Evolutionary conservation across 1,284 basidiomycete genomes (phyloP).

Genomic region (Lignosus rhinocerotis): DNA sequence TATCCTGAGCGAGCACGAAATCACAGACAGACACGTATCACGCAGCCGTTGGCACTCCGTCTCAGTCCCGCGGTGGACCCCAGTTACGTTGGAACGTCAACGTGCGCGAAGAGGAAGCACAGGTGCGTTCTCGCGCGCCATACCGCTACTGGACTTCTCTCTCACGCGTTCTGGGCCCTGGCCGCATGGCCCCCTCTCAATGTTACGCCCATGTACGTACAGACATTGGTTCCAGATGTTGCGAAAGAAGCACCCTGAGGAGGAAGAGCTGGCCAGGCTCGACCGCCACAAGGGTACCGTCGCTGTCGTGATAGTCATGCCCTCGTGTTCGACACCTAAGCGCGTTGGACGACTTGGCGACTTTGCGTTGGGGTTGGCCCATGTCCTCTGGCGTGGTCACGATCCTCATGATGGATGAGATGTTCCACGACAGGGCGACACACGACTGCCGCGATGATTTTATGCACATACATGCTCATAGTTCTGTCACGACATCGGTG

Average conservation of each 20-base stretch:
- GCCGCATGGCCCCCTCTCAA: conserved; percentile 3
- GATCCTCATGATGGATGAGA: not conserved
- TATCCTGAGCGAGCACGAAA: not conserved
- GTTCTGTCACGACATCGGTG: conserved; percentile 2
- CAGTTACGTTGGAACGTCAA: conserved; percentile 5
- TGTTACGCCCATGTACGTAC: not conserved
- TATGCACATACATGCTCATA: not conserved
- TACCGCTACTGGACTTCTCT: not conserved
- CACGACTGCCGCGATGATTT: conserved; percentile 1
- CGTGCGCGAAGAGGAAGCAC: conserved; percentile 11
- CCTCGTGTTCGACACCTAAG: conserved; percentile 3
- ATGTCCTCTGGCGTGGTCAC: conserved; percentile 2
- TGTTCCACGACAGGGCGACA: not conserved
- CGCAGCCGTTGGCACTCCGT: conserved; percentile 21
- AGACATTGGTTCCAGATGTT: conserved; percentile 2
- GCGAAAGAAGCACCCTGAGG: conserved; percentile 1
- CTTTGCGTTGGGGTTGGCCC: conserved; percentile 14
- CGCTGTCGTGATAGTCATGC: conserved; percentile 19
- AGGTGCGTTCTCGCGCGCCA: conserved; percentile 11
- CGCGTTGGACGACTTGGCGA: conserved; percentile 4
- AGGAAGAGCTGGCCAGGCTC: not conserved
- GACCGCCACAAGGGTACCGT: conserved; percentile 9
- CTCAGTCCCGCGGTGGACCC: not conserved
- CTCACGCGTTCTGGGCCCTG: conserved; percentile 11
- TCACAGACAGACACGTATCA: not conserved